Evolutionary conservation across 1,139 yeast genomes (phyloP).

Genomic region (Trichomonascaceae sp.): DNA sequence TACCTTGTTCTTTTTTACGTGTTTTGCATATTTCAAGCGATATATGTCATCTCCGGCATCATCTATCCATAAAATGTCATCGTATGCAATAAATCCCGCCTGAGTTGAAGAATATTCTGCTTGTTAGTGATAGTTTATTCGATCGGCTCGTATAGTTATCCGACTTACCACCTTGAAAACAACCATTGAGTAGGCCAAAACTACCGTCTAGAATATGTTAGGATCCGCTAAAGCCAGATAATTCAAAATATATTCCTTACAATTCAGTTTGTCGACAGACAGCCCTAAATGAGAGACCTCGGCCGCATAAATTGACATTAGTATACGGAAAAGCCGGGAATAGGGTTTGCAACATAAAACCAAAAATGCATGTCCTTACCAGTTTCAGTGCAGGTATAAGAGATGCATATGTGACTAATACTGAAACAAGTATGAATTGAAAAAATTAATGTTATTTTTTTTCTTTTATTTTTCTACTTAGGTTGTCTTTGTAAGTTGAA

Average conservation of each 20-base stretch:
- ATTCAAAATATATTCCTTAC: not conserved
- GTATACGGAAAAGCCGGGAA: not conserved
- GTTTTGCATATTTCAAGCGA: conserved; percentile 12
- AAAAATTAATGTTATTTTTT: too few relatives aligned
- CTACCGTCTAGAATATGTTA: not conserved
- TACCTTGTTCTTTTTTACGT: conserved; percentile 6
- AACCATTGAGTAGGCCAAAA: not conserved
- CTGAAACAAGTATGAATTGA: not conserved
- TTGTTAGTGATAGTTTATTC: not conserved
- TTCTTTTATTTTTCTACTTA: not conserved
- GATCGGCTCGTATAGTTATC: not conserved
- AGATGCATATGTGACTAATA: not conserved
- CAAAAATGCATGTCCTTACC: not conserved
- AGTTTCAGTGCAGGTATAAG: not conserved
- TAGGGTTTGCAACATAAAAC: not conserved
- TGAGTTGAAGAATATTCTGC: conserved; percentile 3
- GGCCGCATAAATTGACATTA: conserved; percentile 4
- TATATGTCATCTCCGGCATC: not conserved
- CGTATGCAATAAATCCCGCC: conserved; percentile 6
- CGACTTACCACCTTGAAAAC: not conserved
- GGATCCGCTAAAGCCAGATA: not conserved
- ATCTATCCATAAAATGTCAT: conserved; percentile 7
- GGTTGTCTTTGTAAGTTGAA: not conserved
- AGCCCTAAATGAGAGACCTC: conserved; percentile 8
- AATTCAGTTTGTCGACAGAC: not conserved